Conservation (phyloP, 108 stramenopile species). For the Stephanodiscus triporus region DNA sequence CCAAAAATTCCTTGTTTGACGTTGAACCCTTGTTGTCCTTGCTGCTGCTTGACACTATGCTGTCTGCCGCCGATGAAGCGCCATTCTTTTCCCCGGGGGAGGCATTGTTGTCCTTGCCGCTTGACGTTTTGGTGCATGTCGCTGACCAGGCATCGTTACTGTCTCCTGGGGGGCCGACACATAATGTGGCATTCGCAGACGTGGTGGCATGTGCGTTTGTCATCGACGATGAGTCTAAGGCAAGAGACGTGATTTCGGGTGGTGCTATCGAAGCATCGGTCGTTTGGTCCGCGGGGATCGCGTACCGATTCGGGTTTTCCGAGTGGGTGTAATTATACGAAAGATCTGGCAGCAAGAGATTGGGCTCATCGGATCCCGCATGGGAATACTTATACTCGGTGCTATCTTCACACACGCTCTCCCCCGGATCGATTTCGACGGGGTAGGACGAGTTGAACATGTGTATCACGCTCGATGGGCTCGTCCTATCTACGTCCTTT, state of each 20-base stretch:
- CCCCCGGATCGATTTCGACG: conserved; percentile 3
- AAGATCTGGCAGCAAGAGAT: background rate
- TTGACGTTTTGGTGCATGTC: too few relatives aligned
- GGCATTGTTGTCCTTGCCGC: too few relatives aligned
- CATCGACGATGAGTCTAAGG: background rate
- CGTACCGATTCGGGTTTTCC: background rate
- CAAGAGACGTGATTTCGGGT: background rate
- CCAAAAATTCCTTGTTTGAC: background rate
- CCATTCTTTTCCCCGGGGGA: background rate
- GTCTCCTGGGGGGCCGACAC: background rate
- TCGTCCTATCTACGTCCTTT: background rate
- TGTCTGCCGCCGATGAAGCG: background rate
- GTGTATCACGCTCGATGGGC: conserved; percentile 6
- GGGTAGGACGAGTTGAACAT: conserved; percentile 2
- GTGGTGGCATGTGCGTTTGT: background rate
- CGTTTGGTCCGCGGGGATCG: background rate
- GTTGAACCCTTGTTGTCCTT: background rate
- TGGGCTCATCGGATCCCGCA: background rate
- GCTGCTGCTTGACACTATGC: too few relatives aligned
- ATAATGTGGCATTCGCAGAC: background rate
- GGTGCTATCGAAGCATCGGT: background rate
- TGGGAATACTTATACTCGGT: background rate
- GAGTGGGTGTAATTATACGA: background rate
- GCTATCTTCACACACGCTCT: background rate
- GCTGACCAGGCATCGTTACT: too few relatives aligned